Base-by-base conservation (phyloP, 1,284 basidiomycete genomes). In the Leccinum angustisporum region DNA sequence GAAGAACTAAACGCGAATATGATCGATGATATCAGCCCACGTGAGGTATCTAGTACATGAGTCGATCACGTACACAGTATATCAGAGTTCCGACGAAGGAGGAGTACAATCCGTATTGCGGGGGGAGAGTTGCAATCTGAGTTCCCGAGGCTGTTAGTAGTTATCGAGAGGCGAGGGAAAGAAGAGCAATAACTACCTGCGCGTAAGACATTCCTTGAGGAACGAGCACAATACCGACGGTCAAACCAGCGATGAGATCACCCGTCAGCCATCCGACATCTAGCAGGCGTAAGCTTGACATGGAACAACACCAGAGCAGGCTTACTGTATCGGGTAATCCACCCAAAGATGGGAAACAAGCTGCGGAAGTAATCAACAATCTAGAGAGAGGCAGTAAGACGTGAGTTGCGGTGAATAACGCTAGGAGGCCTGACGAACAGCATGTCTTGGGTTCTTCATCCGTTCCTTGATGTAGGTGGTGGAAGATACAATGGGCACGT, bases 41-140 rank as follows among this genome's bases (percentile, higher is more conserved):
- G 57, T 59, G 40, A 27, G 13, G 38, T 65, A 70, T 66, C 67
- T 18, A 16, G 14, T 14, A 43, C 2, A 10, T 2, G 13, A 71
- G 70, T 63, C 71, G 72, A 58, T 67, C 66, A 74, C 87, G 59
- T 77, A 91, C 91, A 62, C 88, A 92, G 75, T 95, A 94, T 65
- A 89, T 80, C 65, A 91, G 77, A 18, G 91, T 90, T 25, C 94
- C 96, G 68, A 97, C 87, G 73, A 98, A 98, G 2, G 95, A 95
- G 3, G 95, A 96, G 76, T 98, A 98, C 9, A 98, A 83, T 66
- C 97, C 97, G 73, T 94, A 98, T 77, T 99, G 84, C 3, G 92
- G 79, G 2, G 87, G 81, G 9, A 99, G 86, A 0, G 88, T 89
- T 1, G 97, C 97, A 65, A 99, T 85, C 84, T 94, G 78, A 5